Evolutionary conservation across 140 eudicot genomes (phyloP).

Genomic region (Bidens hawaiensis): DNA sequence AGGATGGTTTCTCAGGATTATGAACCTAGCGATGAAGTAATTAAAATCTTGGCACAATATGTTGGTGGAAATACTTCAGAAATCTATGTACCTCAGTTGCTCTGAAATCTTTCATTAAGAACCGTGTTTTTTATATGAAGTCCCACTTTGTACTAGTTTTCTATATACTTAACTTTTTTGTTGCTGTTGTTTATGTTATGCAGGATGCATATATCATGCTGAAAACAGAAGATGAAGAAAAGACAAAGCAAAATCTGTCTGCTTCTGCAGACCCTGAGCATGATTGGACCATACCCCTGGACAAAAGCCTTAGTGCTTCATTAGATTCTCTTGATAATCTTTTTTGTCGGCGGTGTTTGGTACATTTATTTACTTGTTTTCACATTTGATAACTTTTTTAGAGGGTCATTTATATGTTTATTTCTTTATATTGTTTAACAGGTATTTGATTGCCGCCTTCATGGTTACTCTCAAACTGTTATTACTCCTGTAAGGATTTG

Average conservation of each 20-base stretch:
- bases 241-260: slow-evolving; percentile 16
- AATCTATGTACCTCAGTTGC: slow-evolving; percentile 52
- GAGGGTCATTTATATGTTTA: background rate
- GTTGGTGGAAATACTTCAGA: slow-evolving; percentile 70
- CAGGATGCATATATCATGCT: slow-evolving; percentile 71
- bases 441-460: slow-evolving; percentile 97
- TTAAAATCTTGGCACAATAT: slow-evolving; percentile 50
- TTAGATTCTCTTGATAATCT: slow-evolving; percentile 89
- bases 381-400: background rate
- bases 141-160: slow-evolving; percentile 4
- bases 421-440: slow-evolving; percentile 17
- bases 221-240: slow-evolving; percentile 38
- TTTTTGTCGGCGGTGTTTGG: slow-evolving; percentile 99
- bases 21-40: slow-evolving; percentile 65
- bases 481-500: slow-evolving; percentile 54
- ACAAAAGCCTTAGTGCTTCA: slow-evolving; percentile 71
- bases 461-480: slow-evolving; percentile 83
- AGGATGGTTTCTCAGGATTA: slow-evolving; percentile 79
- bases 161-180: background rate
- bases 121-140: slow-evolving; percentile 13
- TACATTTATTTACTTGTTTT: slow-evolving; percentile 22
- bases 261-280: slow-evolving; percentile 28
- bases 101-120: slow-evolving; percentile 8
- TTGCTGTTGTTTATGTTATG: slow-evolving; percentile 27
- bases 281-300: slow-evolving; percentile 37